Evolutionary conservation across 345 rosid genomes (phyloP).

Genomic region (Syzygium aqueum): DNA sequence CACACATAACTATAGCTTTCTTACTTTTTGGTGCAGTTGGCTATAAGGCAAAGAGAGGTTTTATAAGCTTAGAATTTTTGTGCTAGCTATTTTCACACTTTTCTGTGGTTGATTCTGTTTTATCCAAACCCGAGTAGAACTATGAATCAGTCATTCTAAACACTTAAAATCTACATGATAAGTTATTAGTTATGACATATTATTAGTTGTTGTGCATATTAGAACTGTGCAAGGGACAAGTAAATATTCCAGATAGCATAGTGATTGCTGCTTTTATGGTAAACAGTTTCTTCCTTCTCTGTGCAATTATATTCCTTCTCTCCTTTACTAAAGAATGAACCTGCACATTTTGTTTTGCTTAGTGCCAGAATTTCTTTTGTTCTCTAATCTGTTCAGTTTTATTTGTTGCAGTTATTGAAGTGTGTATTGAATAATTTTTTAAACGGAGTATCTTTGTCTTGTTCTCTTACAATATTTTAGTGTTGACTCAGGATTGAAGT

Average conservation of each 20-base stretch:
- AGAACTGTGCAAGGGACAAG: too few species aligned
- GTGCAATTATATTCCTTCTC: too few species aligned
- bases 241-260: too few species aligned
- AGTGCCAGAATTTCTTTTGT: neutral
- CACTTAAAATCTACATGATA: too few species aligned
- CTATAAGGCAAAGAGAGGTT: too few species aligned
- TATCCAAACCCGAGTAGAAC: too few species aligned
- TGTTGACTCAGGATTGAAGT: slow-evolving; percentile 48
- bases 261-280: too few species aligned
- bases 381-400: neutral
- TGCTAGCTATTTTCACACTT: too few species aligned
- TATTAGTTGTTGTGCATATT: neutral
- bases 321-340: neutral
- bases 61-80: too few species aligned
- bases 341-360: neutral
- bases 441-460: neutral
- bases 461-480: neutral
- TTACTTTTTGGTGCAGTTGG: too few species aligned
- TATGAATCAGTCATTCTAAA: too few species aligned
- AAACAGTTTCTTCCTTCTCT: neutral
- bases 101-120: too few species aligned
- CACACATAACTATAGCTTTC: neutral
- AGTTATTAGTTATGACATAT: neutral
- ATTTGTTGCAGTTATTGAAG: neutral
- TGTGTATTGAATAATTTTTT: neutral